A percentile compares a stretch with the other conserved stretches of the same genome.
phyloP scores from a whole-genome alignment of 345 rosid species.

The Dipteronia sinensis region DNA sequence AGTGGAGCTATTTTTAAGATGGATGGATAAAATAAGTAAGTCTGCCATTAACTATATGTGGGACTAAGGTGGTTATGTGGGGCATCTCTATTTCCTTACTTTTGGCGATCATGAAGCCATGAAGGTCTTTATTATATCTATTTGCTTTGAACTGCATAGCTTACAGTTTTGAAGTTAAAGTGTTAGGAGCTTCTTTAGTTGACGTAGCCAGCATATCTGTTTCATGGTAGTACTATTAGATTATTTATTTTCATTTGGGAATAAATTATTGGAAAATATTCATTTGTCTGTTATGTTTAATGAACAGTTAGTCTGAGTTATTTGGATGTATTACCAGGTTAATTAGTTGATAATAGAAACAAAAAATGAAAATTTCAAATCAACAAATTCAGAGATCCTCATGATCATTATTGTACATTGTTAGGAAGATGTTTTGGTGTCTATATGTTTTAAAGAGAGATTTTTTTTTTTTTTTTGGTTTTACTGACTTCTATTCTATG shows the following conservation, averaged over 20 bases:
- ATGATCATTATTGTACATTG: no score
- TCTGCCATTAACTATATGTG: neutral
- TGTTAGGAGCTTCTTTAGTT: neutral
- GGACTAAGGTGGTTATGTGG: neutral
- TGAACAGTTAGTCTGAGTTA: neutral
- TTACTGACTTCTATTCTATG: neutral
- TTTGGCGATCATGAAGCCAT: neutral
- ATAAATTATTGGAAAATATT: neutral
- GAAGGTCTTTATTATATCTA: neutral
- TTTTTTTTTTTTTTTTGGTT: no score
- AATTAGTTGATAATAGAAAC: neutral
- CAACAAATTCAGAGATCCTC: neutral
- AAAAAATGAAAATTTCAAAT: neutral
- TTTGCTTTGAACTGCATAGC: neutral
- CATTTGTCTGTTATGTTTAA: neutral
- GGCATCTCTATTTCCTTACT: neutral
- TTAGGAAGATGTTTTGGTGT: neutral
- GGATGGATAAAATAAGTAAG: neutral
- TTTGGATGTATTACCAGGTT: neutral
- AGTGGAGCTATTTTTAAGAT: neutral
- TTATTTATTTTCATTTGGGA: neutral
- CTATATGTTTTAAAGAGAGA: neutral
- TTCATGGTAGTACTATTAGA: neutral
- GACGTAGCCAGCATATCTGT: neutral
- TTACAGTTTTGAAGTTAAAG: neutral